Conservation (phyloP, 2,329 filamentous ascomycete genomes). For the Chalaropsis ovoidea region DNA sequence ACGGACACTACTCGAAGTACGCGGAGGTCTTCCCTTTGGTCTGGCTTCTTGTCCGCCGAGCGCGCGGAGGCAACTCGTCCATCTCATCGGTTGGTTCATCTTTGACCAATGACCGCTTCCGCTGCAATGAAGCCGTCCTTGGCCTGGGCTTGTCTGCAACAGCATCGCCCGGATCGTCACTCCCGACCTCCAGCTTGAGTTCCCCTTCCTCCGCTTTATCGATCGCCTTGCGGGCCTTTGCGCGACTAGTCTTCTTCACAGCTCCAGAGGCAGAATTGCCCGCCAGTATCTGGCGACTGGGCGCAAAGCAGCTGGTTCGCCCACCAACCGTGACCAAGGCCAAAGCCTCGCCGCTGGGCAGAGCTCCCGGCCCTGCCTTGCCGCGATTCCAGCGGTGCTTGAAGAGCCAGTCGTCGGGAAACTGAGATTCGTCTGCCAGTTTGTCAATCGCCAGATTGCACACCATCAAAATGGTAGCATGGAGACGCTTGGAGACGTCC, state of each 20-base stretch:
- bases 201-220: neutral
- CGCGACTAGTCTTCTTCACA: neutral
- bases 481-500: conserved; percentile 59
- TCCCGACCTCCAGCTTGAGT: neutral
- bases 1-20: neutral
- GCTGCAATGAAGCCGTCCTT: conserved; percentile 15
- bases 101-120: conserved; percentile 29
- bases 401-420: conserved; percentile 82
- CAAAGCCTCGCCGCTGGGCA: conserved; percentile 79
- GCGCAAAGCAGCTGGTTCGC: conserved; percentile 81
- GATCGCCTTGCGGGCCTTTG: neutral
- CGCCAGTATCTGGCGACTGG: conserved; percentile 53
- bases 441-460: conserved; percentile 69
- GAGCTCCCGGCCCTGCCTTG: conserved; percentile 56
- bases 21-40: neutral
- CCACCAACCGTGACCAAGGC: conserved; percentile 82
- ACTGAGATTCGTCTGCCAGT: conserved; percentile 69
- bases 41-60: conserved; percentile 3
- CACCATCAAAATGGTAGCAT: conserved; percentile 64
- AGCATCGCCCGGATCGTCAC: neutral
- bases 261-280: neutral
- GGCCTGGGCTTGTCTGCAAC: conserved; percentile 20
- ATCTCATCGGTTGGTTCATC: conserved; percentile 28
- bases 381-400: conserved; percentile 84
- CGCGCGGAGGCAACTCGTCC: conserved; percentile 10